These are phyloP conservation scores for Daldinia childiae DNA, from an alignment of 495 filamentous ascomycete species.

Conservation along the genomic window DNA sequence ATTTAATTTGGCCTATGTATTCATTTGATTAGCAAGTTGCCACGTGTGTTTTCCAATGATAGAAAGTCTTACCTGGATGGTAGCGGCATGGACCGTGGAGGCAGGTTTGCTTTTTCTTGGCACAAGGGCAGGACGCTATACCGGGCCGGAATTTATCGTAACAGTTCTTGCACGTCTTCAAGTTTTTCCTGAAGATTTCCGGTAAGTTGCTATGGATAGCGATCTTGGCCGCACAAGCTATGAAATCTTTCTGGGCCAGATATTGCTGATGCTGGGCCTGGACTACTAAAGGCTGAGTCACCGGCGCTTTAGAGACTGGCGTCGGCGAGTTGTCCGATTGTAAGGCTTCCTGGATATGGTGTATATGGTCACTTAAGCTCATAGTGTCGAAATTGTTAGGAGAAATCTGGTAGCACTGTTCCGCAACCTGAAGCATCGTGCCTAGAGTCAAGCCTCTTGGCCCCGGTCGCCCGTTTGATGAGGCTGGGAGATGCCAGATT, in stretches of 20 bases:
- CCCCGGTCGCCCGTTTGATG: background rate
- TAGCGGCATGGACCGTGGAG: slow-evolving; percentile 10
- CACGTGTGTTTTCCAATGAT: background rate
- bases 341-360: slow-evolving; percentile 2
- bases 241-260: slow-evolving; percentile 5
- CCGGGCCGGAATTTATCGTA: background rate
- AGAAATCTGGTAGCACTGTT: slow-evolving; percentile 2
- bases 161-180: slow-evolving; percentile 23
- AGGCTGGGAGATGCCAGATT: slow-evolving; percentile 5
- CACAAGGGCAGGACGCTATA: background rate
- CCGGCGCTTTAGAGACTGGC: background rate
- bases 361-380: slow-evolving; percentile 17
- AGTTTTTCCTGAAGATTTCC: background rate
- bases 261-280: slow-evolving; percentile 14
- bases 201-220: background rate
- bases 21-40: background rate
- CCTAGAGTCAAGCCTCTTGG: background rate
- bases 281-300: background rate
- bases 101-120: background rate
- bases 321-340: background rate
- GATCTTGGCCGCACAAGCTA: background rate
- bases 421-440: slow-evolving; percentile 14
- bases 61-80: slow-evolving; percentile 21
- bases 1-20: slow-evolving; percentile 9
- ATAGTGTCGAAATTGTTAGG: slow-evolving; percentile 21